phyloP scores from a whole-genome alignment of 495 filamentous ascomycete genomes.

The Penicillium arizonense region DNA sequence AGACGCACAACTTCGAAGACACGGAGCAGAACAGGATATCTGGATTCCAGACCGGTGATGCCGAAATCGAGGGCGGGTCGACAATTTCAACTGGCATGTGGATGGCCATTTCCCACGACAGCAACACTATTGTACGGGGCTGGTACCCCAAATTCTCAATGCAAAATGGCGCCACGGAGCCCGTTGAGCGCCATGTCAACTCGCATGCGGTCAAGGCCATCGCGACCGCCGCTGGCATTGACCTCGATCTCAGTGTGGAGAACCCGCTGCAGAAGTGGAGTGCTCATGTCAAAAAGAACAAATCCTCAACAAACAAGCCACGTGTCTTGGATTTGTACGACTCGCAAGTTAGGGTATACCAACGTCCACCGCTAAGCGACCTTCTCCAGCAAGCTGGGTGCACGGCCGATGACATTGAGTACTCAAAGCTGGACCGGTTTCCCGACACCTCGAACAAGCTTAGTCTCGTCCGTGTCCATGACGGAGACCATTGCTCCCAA shows the following conservation, averaged over 20 bases:
- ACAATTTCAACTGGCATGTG: constrained; percentile 51
- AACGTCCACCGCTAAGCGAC: constrained; percentile 44
- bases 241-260: constrained; percentile 69
- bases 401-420: constrained; percentile 33
- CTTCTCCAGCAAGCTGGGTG: constrained; percentile 31
- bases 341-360: constrained; percentile 42
- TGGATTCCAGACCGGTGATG: constrained; percentile 34
- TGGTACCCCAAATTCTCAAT: constrained; percentile 57
- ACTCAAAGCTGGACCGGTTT: constrained; percentile 41
- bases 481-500: constrained; percentile 69
- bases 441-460: constrained; percentile 37
- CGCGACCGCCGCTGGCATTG: constrained; percentile 53
- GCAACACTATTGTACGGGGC: constrained; percentile 61
- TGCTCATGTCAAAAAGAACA: constrained; percentile 35
- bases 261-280: constrained; percentile 58
- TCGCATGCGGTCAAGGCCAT: constrained; percentile 66
- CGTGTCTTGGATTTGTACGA: constrained; percentile 44
- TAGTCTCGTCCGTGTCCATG: constrained; percentile 60
- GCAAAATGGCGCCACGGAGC: constrained; percentile 29
- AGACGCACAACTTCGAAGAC: constrained; percentile 21
- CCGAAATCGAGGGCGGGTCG: constrained; percentile 17
- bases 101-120: constrained; percentile 70
- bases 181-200: constrained; percentile 59
- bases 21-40: constrained; percentile 6
- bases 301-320: constrained; percentile 19